Base-by-base conservation (phyloP, 75 land plant genomes). In the Cunninghamia lanceolata region DNA sequence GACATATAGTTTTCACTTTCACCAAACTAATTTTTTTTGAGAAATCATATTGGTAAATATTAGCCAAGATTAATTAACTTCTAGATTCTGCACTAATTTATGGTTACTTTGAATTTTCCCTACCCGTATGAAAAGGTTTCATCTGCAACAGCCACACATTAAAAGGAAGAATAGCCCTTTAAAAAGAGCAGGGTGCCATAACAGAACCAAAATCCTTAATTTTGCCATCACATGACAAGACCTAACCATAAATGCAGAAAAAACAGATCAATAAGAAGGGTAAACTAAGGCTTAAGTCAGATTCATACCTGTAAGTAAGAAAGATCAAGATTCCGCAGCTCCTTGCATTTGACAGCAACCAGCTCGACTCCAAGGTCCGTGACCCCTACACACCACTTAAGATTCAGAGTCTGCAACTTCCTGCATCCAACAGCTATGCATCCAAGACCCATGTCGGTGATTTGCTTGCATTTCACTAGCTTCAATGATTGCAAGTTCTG, bases 381-480 rank as follows among this genome's bases (percentile, higher is more conserved):
- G 77, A 96, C 83, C 84, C 93, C 94, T 15, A 92, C 39, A 73
- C 96, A 96, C 88, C 93, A 93, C 84, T 91, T 96, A 86, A 95
- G 86, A 71, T 89, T 89, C 32, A 94, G 84, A n/a, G 68, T 80
- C 90, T 86, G 87, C 68, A 95, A 71, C 28, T 82, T 84, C 13
- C 68, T 32, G 77, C 96, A 94, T 36, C 93, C 53, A 50, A 50
- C 53, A 13, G 53, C 53, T 50, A 50, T 50, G 53, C 53, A 50
- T 50, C 15, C 53, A 50, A 50, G 53, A 13, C 53, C 89, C 28
- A 91, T 90, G 84, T 94, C 94, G 15, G 91, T 94, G 35, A 95
- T 84, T 15, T 56, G 70, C 83, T 93, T 83, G 85, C 95, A 95
- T 85, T 91, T 89, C 19, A 89, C 92, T 83, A 95, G 25, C 80